Evolutionary conservation across 2,329 filamentous ascomycete genomes (phyloP).

Genomic region (Diplodia sapinea): DNA sequence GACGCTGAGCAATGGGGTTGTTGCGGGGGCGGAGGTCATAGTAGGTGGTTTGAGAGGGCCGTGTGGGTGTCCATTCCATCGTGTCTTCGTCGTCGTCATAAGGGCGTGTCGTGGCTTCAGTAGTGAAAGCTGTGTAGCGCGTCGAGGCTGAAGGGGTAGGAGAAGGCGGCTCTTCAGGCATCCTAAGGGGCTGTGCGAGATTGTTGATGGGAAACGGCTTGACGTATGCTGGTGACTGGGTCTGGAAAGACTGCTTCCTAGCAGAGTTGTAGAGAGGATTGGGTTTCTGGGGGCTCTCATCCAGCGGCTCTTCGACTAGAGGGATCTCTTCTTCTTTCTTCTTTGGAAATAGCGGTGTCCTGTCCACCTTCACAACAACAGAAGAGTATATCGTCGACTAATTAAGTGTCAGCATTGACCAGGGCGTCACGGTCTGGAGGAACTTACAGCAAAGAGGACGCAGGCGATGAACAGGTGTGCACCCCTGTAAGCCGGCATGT

Average conservation of each 20-base stretch:
- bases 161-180: constrained; percentile 39
- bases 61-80: constrained; percentile 77
- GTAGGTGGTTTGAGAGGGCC: constrained; percentile 43
- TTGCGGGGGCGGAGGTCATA: constrained; percentile 24
- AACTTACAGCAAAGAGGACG: constrained; percentile 62
- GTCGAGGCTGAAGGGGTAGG: constrained; percentile 41
- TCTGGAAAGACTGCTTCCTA: constrained; percentile 38
- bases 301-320: constrained; percentile 35
- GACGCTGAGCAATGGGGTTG: constrained; percentile 10
- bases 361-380: constrained; percentile 62
- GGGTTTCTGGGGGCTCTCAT: constrained; percentile 32
- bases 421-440: neutral
- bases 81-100: constrained; percentile 54
- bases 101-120: constrained; percentile 28
- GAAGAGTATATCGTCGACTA: constrained; percentile 46
- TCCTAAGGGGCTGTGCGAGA: constrained; percentile 37
- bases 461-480: constrained; percentile 63
- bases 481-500: constrained; percentile 48
- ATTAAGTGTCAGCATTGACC: constrained; percentile 10
- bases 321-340: constrained; percentile 37
- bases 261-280: constrained; percentile 37
- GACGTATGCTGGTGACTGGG: constrained; percentile 47
- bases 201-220: constrained; percentile 48
- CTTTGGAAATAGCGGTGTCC: constrained; percentile 48
- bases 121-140: constrained; percentile 32